Base-by-base conservation (phyloP, 495 filamentous ascomycete genomes). In the Neurospora hispaniola region DNA sequence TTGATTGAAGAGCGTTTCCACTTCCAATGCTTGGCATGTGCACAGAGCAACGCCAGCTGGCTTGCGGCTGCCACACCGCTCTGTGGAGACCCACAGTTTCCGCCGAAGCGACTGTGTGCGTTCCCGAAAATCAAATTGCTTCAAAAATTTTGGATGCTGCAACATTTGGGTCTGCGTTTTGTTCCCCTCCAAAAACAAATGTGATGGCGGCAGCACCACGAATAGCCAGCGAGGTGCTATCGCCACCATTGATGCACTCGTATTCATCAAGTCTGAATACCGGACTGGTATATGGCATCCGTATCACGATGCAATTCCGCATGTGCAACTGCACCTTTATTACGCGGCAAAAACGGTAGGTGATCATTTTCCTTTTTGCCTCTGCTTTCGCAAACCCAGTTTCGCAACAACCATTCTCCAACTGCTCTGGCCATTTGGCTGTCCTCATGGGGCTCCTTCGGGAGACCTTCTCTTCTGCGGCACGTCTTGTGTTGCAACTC, bases 401-500 rank as follows among this genome's bases (percentile, higher is more conserved):
- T 31, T 3, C 73, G 84, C 84, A 85, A 79, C 77, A 79, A 70
- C 80, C 80, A 81, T 76, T 78, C 77, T 70, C 83, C 84, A 80
- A 80, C 82, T 79, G 79, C 80, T 79, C 78, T 43, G 76, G 74
- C 73, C 70, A 66, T 73, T 71, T 54, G 54, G 59, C 62, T 42
- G 12, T 48, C 41, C 54, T 68, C 27, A 69, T 79, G 83, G 84
- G 84, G 78, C 81, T 80, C 83, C 79, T 74, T 78, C 76, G 72
- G 82, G 80, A 81, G 82, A 79, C 84, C 82, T 83, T 80, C 73
- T 74, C 75, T 69, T 79, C 75, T 76, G 54, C 73, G 78, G 78
- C 79, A 76, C 83, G 84, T 85, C 79, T 84, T 85, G 84, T 80
- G 78, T 81, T 74, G 81, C 76, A 76, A 77, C 76, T 73, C 76